Evolutionary conservation across 352 stramenopile genomes (phyloP), one percentile per base, ranked within the genome.

Genomic region (Globisporangium irregulare): DNA sequence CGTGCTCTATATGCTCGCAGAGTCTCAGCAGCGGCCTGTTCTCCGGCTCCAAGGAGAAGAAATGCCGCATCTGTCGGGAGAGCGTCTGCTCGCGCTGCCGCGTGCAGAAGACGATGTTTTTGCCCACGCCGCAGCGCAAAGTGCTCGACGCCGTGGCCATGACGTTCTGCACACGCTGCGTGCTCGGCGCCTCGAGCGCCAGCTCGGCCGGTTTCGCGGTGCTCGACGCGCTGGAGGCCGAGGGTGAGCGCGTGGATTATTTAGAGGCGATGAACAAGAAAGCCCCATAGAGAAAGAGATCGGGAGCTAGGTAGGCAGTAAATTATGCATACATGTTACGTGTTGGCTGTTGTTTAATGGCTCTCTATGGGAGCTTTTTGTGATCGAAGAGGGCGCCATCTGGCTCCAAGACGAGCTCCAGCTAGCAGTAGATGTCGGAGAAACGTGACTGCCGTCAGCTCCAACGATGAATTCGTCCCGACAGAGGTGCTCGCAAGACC

Each of bases 101-200:
- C 59, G 18, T 70, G 68, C 32, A 67, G 63, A 77, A 71, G 62
- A 50, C 24, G 29, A 32, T 62, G 18, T 57, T 74, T 27, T 59
- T 73, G 10, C 71, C 69, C 24, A 34, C 73, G 56, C 55, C 66
- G 5, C 58, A 74, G 65, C 59, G 70, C 25, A 78, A 67, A 36
- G 72, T 60, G 5, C 69, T 80, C 38, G 67, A 38, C 14, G 50
- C 48, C 20, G 73, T 72, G 18, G 69, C 62, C 8, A 67, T 76
- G 14, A 14, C 48, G 5, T 63, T 85, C 48, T 85, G 78, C 58
- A 59, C 70, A 14, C 67, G 68, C 43, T 82, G 78, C 57, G 57
- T 84, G 68, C 66, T 57, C 62, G 68, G 53, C 66, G 64, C 55
- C 15, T 50, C 34, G 10, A 46, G 15, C 9, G 51, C 43, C 7